Conservation (phyloP, 768 basidiomycete genomes). For the Tulasnella sp. region DNA sequence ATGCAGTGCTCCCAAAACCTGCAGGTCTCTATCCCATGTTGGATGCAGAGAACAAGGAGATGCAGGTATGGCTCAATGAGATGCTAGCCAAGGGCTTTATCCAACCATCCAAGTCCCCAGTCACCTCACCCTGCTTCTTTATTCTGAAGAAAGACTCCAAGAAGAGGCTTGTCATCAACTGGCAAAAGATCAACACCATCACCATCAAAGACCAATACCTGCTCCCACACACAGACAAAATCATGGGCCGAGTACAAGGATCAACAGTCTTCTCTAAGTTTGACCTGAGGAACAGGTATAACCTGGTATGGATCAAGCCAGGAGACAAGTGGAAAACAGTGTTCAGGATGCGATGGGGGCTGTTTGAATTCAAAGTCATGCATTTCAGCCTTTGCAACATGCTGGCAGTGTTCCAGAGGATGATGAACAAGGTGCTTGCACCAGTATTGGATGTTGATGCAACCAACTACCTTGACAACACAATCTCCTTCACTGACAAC, state of each 20-base stretch:
- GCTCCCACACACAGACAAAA: conserved; percentile 19
- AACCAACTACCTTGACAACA: conserved; percentile 20
- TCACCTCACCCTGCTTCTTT: conserved; percentile 14
- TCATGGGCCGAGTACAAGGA: not conserved
- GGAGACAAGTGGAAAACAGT: conserved; percentile 17
- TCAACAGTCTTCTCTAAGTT: conserved; percentile 1
- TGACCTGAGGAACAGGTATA: conserved; percentile 12
- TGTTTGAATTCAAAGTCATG: conserved; percentile 23
- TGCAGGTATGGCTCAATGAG: conserved; percentile 30
- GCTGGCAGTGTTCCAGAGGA: not conserved
- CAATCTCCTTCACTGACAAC: conserved; percentile 12
- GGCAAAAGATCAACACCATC: not conserved
- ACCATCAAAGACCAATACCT: not conserved
- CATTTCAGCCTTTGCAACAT: conserved; percentile 17
- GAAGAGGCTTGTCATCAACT: not conserved
- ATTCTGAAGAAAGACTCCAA: conserved; percentile 16
- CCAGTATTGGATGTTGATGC: conserved; percentile 15
- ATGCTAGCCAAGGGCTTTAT: conserved; percentile 33
- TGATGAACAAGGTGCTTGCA: conserved; percentile 19
- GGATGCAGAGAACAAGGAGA: conserved; percentile 26
- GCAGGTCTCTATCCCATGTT: conserved; percentile 32
- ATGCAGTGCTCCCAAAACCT: conserved; percentile 21
- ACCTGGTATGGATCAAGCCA: conserved; percentile 3
- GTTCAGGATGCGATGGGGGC: conserved; percentile 2
- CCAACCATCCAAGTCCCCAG: conserved; percentile 25